Evolutionary conservation across 2,329 filamentous ascomycete species (phyloP).

Genomic region (Aspergillus fructus): DNA sequence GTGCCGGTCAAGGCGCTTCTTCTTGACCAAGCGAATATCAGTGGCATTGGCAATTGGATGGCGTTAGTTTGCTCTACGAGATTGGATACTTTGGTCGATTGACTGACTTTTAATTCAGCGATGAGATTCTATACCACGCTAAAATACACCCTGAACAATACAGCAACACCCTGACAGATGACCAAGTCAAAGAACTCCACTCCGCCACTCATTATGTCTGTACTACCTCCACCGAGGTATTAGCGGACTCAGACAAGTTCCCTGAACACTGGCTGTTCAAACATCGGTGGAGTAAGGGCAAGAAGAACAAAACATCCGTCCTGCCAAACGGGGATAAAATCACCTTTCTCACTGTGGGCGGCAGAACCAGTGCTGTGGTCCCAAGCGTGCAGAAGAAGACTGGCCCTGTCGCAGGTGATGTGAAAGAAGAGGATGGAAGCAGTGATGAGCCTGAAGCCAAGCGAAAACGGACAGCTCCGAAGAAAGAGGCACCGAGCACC

Average conservation of each 20-base stretch:
- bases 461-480: conserved; percentile 32
- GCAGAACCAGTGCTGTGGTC: conserved; percentile 85
- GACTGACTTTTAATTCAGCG: conserved; percentile 43
- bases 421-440: conserved; percentile 31
- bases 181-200: conserved; percentile 70
- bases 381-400: conserved; percentile 84
- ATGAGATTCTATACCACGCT: conserved; percentile 89
- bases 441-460: conserved; percentile 26
- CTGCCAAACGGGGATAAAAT: conserved; percentile 85
- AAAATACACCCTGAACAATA: conserved; percentile 90
- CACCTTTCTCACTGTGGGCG: conserved; percentile 82
- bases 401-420: conserved; percentile 56
- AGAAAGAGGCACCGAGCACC: conserved; percentile 24
- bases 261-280: conserved; percentile 87
- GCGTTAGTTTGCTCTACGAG: conserved; percentile 49
- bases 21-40: conserved; percentile 83
- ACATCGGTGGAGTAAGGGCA: conserved; percentile 85
- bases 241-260: conserved; percentile 81
- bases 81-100: not conserved
- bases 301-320: conserved; percentile 64
- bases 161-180: conserved; percentile 73
- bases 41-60: conserved; percentile 96
- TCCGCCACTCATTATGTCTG: conserved; percentile 75
- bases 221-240: conserved; percentile 70
- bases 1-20: conserved; percentile 88